A percentile compares a stretch with the other conserved stretches of the same genome.
phyloP scores from a whole-genome alignment of 108 stramenopile species.

The Skeletonema menzelii region DNA sequence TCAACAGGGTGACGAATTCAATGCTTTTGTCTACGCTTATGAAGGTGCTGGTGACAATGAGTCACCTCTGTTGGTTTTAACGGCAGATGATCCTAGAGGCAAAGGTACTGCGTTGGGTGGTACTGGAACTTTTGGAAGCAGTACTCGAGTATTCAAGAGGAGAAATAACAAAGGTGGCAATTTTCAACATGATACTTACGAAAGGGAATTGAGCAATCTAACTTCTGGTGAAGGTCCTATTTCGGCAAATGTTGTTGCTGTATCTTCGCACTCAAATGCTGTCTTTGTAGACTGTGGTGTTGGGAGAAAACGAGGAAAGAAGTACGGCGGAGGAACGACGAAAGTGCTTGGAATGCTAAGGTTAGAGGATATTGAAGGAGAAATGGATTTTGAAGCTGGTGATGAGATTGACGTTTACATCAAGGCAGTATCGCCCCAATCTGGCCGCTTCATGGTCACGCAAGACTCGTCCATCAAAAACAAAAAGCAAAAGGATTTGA shows the following conservation, averaged over 20 bases:
- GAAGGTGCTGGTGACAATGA: slow-evolving; percentile 69
- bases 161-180: slow-evolving; percentile 9
- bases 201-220: slow-evolving; percentile 41
- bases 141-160: slow-evolving; percentile 25
- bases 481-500: slow-evolving; percentile 59
- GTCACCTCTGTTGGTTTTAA: slow-evolving; percentile 65
- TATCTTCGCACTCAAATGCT: slow-evolving; percentile 54
- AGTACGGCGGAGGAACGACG: slow-evolving; percentile 44
- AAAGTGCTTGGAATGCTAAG: slow-evolving; percentile 69
- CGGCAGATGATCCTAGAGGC: slow-evolving; percentile 59
- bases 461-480: slow-evolving; percentile 58
- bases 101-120: slow-evolving; percentile 11
- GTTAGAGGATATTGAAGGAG: slow-evolving; percentile 57
- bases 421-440: slow-evolving; percentile 72
- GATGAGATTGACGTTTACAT: slow-evolving; percentile 74
- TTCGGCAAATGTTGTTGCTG: slow-evolving; percentile 64
- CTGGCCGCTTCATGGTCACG: slow-evolving; percentile 71
- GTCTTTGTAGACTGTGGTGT: slow-evolving; percentile 80
- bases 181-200: slow-evolving; percentile 14
- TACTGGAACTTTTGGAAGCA: slow-evolving; percentile 39
- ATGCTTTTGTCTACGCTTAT: slow-evolving; percentile 69
- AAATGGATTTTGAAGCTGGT: slow-evolving; percentile 51
- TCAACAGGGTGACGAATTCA: slow-evolving; percentile 57
- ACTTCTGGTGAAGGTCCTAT: slow-evolving; percentile 73
- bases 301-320: slow-evolving; percentile 48